phyloP scores from a whole-genome alignment of 148 eudicot genomes.

The Chenopodium album region DNA sequence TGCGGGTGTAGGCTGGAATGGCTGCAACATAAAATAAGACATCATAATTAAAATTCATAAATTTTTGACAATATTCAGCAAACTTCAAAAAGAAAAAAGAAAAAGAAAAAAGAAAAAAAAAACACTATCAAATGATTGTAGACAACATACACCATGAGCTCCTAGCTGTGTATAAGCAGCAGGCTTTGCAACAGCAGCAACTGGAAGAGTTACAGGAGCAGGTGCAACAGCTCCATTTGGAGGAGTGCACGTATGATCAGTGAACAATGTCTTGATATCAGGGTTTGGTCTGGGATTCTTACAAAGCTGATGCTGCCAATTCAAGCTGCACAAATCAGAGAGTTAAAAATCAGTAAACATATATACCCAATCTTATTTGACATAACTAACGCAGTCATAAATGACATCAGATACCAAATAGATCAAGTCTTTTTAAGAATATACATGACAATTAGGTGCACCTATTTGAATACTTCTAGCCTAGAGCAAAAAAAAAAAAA shows the following conservation, averaged over 20 bases:
- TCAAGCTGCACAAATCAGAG: conserved; percentile 49
- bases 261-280: conserved; percentile 78
- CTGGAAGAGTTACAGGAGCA: conserved; percentile 61
- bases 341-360: conserved; percentile 11
- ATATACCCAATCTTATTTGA: background rate
- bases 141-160: conserved; percentile 69
- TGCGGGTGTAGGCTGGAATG: conserved; percentile 72
- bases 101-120: conserved; percentile 1
- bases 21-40: conserved; percentile 43
- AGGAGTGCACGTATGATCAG: conserved; percentile 73
- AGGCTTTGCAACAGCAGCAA: conserved; percentile 72
- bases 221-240: conserved; percentile 81
- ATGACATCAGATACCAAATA: background rate
- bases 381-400: background rate
- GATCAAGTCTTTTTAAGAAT: no score
- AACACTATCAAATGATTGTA: background rate
- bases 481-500: no score
- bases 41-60: background rate
- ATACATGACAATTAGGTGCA: no score
- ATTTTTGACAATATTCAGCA: background rate
- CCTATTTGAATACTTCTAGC: no score
- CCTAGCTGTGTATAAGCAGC: conserved; percentile 66
- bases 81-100: conserved; percentile 2
- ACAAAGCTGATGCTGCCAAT: conserved; percentile 97
- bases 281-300: conserved; percentile 89